Evolutionary conservation across 257 asterid species (phyloP).

Genomic region (Rehmannia glutinosa): DNA sequence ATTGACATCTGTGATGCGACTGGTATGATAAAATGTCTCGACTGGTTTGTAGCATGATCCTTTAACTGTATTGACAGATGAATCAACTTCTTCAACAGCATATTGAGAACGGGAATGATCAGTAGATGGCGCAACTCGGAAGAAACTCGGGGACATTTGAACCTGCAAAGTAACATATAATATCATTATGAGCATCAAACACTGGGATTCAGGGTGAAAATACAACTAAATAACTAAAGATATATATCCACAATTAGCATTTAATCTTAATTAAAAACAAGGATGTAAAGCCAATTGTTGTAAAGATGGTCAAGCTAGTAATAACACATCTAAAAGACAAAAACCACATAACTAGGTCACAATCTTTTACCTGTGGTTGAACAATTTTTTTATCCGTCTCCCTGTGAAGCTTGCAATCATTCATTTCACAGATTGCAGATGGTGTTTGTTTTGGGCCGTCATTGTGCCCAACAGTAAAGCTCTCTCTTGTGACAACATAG

Average conservation of each 20-base stretch:
- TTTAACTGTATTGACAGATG: slow-evolving; percentile 12
- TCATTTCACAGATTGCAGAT: slow-evolving; percentile 14
- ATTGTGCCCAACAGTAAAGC: slow-evolving; percentile 5
- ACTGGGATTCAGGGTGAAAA: slow-evolving; percentile 1
- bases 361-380: slow-evolving; percentile 25
- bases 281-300: no score
- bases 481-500: slow-evolving; percentile 15
- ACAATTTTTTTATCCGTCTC: slow-evolving; percentile 7
- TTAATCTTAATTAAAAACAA: slow-evolving; percentile 1
- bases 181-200: slow-evolving; percentile 9
- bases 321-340: slow-evolving; percentile 1
- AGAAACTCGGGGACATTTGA: slow-evolving; percentile 13
- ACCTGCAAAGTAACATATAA: slow-evolving; percentile 31
- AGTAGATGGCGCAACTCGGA: slow-evolving; percentile 9
- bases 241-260: neutral
- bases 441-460: slow-evolving; percentile 17
- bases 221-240: neutral
- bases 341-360: neutral
- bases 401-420: neutral
- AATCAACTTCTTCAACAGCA: slow-evolving; percentile 28
- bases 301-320: no score
- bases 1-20: slow-evolving; percentile 21
- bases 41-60: slow-evolving; percentile 20
- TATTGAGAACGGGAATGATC: slow-evolving; percentile 15
- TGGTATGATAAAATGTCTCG: slow-evolving; percentile 12